Percentiles rank a stretch among this genome's conserved stretches.
Evolutionary conservation across 1,139 yeast species (phyloP).

Genomic region (Hansenula anomala): DNA sequence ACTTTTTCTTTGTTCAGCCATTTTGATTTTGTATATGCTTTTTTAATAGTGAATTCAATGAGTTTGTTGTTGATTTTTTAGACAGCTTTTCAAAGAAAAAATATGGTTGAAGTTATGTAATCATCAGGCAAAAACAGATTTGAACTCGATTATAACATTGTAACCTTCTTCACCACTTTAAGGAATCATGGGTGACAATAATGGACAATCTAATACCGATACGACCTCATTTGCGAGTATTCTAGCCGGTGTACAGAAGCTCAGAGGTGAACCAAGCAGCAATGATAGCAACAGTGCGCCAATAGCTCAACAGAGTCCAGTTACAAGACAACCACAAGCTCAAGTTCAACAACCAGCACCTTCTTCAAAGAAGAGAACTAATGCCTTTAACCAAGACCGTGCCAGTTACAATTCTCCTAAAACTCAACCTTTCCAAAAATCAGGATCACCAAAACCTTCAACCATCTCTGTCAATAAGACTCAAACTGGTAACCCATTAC

Average conservation of each 20-base stretch:
- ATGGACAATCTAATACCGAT: constrained; percentile 23
- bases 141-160: too few relatives aligned
- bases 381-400: constrained; percentile 2
- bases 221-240: constrained; percentile 61
- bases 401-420: not conserved
- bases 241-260: constrained; percentile 53
- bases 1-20: constrained; percentile 15
- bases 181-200: not conserved
- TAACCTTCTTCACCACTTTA: not conserved
- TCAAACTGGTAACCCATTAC: constrained; percentile 58
- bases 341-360: not conserved
- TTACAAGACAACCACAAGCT: too few relatives aligned
- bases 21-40: not conserved
- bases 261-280: constrained; percentile 22
- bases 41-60: too few relatives aligned
- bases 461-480: constrained; percentile 43
- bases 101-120: too few relatives aligned
- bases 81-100: too few relatives aligned
- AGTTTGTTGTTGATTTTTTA: too few relatives aligned
- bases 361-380: not conserved
- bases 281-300: not conserved
- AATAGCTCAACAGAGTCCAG: too few relatives aligned
- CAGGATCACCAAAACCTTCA: constrained; percentile 7
- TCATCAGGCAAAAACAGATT: too few relatives aligned
- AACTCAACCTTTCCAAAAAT: not conserved